Conservation (phyloP, 495 filamentous ascomycete species). For the Podospora sp. region DNA sequence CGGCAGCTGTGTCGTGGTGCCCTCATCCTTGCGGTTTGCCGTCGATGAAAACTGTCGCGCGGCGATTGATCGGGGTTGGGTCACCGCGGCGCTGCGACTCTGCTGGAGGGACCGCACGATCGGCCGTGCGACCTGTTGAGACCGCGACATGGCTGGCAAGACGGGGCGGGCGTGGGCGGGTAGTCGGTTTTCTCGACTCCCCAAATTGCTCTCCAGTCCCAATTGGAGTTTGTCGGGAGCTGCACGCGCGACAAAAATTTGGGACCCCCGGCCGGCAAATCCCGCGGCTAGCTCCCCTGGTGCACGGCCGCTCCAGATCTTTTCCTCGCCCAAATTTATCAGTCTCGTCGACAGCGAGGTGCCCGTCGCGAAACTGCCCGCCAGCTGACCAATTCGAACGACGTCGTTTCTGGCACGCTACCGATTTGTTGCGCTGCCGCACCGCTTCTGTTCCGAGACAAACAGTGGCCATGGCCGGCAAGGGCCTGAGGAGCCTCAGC, state of each 20-base stretch:
- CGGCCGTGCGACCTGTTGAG: slow-evolving; percentile 68
- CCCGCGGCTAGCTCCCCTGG: slow-evolving; percentile 22
- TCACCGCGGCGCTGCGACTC: slow-evolving; percentile 33
- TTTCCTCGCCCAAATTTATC: slow-evolving; percentile 27
- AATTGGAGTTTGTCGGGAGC: slow-evolving; percentile 17
- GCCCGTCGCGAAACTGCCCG: not conserved
- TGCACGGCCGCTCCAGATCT: slow-evolving; percentile 34
- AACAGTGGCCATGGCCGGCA: slow-evolving; percentile 43
- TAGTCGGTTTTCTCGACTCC: not conserved
- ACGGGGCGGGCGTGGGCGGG: not conserved
- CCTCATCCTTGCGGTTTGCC: slow-evolving; percentile 44
- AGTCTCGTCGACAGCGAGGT: slow-evolving; percentile 3
- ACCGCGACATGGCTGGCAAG: slow-evolving; percentile 61
- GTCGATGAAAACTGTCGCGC: slow-evolving; percentile 53
- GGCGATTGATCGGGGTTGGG: slow-evolving; percentile 36
- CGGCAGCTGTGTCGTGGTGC: slow-evolving; percentile 32
- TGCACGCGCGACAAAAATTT: slow-evolving; percentile 22
- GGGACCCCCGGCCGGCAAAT: slow-evolving; percentile 20
- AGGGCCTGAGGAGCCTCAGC: slow-evolving; percentile 47
- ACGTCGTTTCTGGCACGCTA: not conserved
- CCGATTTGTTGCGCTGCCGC: not conserved
- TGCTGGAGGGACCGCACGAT: slow-evolving; percentile 65
- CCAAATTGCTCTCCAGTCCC: slow-evolving; percentile 5
- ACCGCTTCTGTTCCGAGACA: not conserved
- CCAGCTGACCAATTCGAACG: slow-evolving; percentile 4